These are phyloP conservation scores for Abrus precatorius DNA, from an alignment of 306 rosid species.

Conservation along the genomic window DNA sequence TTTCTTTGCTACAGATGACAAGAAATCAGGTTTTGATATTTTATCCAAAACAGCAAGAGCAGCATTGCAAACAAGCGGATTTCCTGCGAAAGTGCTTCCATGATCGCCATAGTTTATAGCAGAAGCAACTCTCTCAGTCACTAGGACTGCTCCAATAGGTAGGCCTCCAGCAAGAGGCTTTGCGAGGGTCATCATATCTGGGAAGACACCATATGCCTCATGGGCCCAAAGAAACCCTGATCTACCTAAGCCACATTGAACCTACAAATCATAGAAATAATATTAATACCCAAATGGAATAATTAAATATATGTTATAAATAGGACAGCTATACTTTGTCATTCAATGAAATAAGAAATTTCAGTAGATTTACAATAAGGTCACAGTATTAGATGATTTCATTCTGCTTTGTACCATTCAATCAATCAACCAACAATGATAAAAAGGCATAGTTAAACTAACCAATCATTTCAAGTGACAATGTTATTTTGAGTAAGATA, in stretches of 20 bases:
- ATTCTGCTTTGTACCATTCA: neutral
- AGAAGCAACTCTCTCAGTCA: slow-evolving; percentile 84
- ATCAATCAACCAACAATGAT: neutral
- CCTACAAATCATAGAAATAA: slow-evolving; percentile 53
- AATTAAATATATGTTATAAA: slow-evolving; percentile 15
- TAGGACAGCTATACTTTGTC: neutral
- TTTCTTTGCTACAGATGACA: slow-evolving; percentile 70
- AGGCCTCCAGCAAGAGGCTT: slow-evolving; percentile 98
- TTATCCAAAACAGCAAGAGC: slow-evolving; percentile 80
- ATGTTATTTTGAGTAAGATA: slow-evolving; percentile 20
- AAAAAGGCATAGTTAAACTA: neutral
- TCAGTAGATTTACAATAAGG: neutral
- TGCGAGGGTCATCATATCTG: slow-evolving; percentile 95
- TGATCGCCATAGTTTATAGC: slow-evolving; percentile 82
- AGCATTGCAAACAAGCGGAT: slow-evolving; percentile 76
- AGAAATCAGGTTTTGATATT: slow-evolving; percentile 71
- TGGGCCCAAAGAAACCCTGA: slow-evolving; percentile 91
- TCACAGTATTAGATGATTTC: neutral
- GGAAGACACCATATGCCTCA: slow-evolving; percentile 75
- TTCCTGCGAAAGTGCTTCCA: slow-evolving; percentile 94
- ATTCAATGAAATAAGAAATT: neutral
- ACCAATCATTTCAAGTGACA: slow-evolving; percentile 7
- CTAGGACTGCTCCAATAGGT: slow-evolving; percentile 84
- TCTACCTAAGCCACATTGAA: slow-evolving; percentile 97
- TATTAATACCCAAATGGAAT: neutral